phyloP scores from a whole-genome alignment of 2,329 filamentous ascomycete species.

The Pleomassaria siparia region DNA sequence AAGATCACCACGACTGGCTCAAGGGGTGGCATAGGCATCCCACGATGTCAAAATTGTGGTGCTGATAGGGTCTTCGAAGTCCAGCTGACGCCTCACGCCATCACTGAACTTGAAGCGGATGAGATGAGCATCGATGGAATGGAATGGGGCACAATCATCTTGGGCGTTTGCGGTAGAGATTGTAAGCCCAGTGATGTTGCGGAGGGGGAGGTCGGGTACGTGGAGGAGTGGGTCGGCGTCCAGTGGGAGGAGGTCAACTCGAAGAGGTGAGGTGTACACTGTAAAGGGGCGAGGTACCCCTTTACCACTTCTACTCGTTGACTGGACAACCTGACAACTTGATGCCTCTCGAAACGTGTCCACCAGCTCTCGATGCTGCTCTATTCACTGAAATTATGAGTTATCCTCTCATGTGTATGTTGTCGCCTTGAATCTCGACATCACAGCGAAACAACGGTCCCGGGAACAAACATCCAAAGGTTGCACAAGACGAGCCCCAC shows the following conservation, averaged over 20 bases:
- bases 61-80: constrained; percentile 80
- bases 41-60: constrained; percentile 76
- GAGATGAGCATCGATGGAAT: constrained; percentile 75
- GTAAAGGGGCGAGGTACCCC: too few species aligned
- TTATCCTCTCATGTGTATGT: too few species aligned
- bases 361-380: too few species aligned
- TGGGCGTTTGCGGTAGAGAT: constrained; percentile 81
- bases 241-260: constrained; percentile 82
- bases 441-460: too few species aligned
- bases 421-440: too few species aligned
- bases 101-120: constrained; percentile 78
- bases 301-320: not conserved
- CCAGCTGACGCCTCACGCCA: constrained; percentile 88
- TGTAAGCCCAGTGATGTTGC: constrained; percentile 65
- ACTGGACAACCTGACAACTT: not conserved
- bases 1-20: constrained; percentile 32
- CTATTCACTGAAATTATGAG: too few species aligned
- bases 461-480: too few species aligned
- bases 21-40: constrained; percentile 55
- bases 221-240: constrained; percentile 97
- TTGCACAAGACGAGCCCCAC: too few species aligned
- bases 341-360: not conserved
- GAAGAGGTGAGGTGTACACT: constrained; percentile 15
- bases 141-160: constrained; percentile 95
- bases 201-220: constrained; percentile 69